Conservation (phyloP, 768 basidiomycete species). For the Crepidotus variabilis region DNA sequence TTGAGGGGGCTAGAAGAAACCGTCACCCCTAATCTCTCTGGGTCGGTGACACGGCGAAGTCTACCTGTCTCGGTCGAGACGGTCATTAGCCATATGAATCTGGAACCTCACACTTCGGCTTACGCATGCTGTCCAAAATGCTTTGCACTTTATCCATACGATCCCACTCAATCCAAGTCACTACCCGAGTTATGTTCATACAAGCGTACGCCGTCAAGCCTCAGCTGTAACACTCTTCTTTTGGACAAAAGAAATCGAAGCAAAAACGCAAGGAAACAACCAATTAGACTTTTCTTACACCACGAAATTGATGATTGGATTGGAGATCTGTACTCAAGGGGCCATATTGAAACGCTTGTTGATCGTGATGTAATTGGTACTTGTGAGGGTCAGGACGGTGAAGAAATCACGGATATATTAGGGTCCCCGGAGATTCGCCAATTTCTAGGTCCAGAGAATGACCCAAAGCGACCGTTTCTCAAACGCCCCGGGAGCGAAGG, state of each 20-base stretch:
- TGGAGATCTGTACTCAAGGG: neutral
- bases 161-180: neutral
- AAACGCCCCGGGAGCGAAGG: neutral
- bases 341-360: neutral
- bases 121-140: neutral
- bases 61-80: neutral
- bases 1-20: neutral
- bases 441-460: neutral
- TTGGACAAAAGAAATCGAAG: neutral
- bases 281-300: neutral
- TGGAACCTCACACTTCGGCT: neutral
- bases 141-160: neutral
- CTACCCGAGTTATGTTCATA: neutral
- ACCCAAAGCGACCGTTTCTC: constrained; percentile 1
- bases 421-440: neutral
- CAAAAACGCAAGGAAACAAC: neutral
- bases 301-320: neutral
- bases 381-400: neutral
- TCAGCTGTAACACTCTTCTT: neutral
- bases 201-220: neutral
- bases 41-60: neutral
- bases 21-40: neutral
- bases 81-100: neutral
- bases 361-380: neutral
- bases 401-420: neutral